A percentile compares a stretch with the other conserved stretches of the same genome.
These are phyloP conservation scores for Penicillium canescens DNA, from an alignment of 495 filamentous ascomycete genomes.

Conservation along the genomic window DNA sequence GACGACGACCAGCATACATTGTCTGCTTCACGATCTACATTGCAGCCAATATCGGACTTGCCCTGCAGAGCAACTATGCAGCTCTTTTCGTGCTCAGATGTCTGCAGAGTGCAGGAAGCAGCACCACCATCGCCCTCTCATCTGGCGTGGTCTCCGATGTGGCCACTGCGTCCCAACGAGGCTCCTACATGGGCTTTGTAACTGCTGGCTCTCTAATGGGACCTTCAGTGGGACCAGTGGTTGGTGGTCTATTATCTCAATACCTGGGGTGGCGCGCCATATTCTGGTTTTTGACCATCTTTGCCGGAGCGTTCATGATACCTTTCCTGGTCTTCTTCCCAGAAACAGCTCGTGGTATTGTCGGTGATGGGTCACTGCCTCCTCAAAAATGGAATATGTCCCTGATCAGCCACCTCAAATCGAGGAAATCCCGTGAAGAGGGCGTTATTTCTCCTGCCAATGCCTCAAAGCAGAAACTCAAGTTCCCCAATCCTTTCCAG, in stretches of 20 bases:
- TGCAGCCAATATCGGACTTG: conserved; percentile 51
- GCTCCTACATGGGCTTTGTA: conserved; percentile 44
- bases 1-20: conserved; percentile 50
- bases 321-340: conserved; percentile 38
- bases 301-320: conserved; percentile 43
- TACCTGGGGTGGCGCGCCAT: conserved; percentile 70
- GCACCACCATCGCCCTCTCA: conserved; percentile 44
- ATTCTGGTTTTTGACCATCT: conserved; percentile 76
- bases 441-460: conserved; percentile 8
- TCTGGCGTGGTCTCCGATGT: conserved; percentile 46
- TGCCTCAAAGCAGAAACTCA: conserved; percentile 45
- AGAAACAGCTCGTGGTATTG: conserved; percentile 47
- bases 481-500: conserved; percentile 69
- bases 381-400: conserved; percentile 36
- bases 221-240: conserved; percentile 58
- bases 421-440: conserved; percentile 24
- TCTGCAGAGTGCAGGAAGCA: conserved; percentile 51
- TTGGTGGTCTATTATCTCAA: conserved; percentile 65
- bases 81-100: conserved; percentile 50
- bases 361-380: conserved; percentile 44
- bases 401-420: conserved; percentile 31
- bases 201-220: conserved; percentile 38
- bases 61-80: conserved; percentile 44
- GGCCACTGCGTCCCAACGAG: conserved; percentile 40
- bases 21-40: conserved; percentile 48